Base-by-base conservation (phyloP, 208 protist genomes). In the Trypanosoma scelopori region DNA sequence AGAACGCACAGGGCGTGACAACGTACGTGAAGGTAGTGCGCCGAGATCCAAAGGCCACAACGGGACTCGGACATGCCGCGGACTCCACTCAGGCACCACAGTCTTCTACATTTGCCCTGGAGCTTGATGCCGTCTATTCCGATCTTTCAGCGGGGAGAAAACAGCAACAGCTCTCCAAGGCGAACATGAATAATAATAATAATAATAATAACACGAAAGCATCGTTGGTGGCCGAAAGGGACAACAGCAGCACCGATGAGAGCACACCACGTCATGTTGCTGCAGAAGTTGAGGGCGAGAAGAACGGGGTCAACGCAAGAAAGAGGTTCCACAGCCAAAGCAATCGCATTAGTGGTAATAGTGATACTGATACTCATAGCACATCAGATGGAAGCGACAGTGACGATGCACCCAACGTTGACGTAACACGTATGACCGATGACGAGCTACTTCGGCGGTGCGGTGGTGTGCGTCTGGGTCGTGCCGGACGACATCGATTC, bases 21-120 rank as follows among this genome's bases (percentile, higher is more conserved):
- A 92, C 79, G 18, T 92, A 92, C 67, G 75, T 95, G 22, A 87
- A 84, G 65, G 86, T 95, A 20, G 76, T 84, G 30, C 81, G 86
- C 27, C 84, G 86, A 15, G 86, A 93, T 57, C 79, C 86, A 30
- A 65, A 85, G 55, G 78, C 69, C 28, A 73, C 84, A 25, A 82
- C 79, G 4, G 89, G 89, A 16, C 70, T 95, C 11, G 89, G 89
- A 6, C 89, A 95, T 73, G 74, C 74, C 7, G 81, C 82, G 3
- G 84, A 92, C 61, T 69, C 82, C 0, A 64, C 65, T 7, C 68
- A 79, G 20, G 68, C 45, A 59, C 60, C 70, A 57, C 63, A 84
- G 60, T 61, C 76, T 67, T 78, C 82, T 32, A 71, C 77, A 15
- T 75, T 85, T 66, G 79, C 79, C 32, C 68, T 85, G 20, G 88